Percentiles rank a stretch among this genome's conserved stretches.
These are phyloP conservation scores for Elymus sibiricus DNA, from an alignment of 176 grass and related monocot genomes.

Conservation along the genomic window DNA sequence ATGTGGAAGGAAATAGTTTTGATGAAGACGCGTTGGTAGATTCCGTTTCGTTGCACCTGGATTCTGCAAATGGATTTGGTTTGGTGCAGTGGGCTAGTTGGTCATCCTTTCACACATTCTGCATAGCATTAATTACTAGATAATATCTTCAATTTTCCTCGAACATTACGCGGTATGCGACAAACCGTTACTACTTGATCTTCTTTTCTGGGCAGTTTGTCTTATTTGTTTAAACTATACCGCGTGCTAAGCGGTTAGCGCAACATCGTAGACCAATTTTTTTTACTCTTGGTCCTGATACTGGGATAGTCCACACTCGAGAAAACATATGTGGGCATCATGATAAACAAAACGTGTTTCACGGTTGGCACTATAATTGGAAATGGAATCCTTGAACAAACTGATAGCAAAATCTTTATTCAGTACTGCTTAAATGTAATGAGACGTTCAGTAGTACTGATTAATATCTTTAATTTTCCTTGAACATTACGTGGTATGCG, in stretches of 20 bases:
- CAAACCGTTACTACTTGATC: background rate
- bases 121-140: background rate
- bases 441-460: background rate
- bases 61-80: slow-evolving; percentile 29
- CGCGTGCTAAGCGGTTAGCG: background rate
- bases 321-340: background rate
- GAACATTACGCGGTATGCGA: background rate
- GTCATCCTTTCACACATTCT: background rate
- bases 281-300: background rate
- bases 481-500: background rate
- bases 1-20: background rate
- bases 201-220: slow-evolving; percentile 6
- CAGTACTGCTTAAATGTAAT: background rate
- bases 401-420: background rate
- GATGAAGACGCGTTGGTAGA: slow-evolving; percentile 5
- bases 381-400: background rate
- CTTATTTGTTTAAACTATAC: background rate
- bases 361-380: background rate
- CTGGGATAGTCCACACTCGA: background rate
- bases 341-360: background rate
- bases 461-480: slow-evolving; percentile 1
- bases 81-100: slow-evolving; percentile 15
- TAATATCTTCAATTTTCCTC: slow-evolving; percentile 10
- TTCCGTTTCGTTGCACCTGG: slow-evolving; percentile 18
- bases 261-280: background rate